These are phyloP conservation scores for Epichloe glyceriae DNA, from an alignment of 2,329 filamentous ascomycete species.

Conservation along the genomic window DNA sequence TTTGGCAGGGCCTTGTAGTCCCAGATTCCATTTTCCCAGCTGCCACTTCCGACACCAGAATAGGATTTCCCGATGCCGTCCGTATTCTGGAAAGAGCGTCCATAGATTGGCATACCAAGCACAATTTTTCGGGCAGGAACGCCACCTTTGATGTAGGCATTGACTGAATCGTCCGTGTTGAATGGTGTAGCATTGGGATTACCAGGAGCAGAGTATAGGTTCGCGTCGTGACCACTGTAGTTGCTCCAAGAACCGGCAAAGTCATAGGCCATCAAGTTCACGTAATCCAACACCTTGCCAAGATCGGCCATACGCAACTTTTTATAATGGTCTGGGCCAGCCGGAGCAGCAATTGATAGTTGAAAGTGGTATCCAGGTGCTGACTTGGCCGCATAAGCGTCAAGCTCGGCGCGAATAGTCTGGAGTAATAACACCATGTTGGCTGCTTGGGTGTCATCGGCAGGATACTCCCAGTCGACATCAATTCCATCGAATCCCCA, in stretches of 20 bases:
- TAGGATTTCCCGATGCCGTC: constrained; percentile 53
- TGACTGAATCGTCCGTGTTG: constrained; percentile 51
- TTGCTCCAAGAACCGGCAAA: constrained; percentile 60
- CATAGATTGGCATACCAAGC: constrained; percentile 58
- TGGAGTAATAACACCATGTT: constrained; percentile 33
- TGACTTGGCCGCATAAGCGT: constrained; percentile 31
- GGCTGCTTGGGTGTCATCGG: constrained; percentile 24
- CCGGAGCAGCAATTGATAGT: constrained; percentile 39
- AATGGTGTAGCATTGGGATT: constrained; percentile 53
- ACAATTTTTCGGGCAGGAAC: constrained; percentile 55
- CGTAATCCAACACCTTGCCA: constrained; percentile 37
- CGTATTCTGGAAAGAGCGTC: constrained; percentile 26
- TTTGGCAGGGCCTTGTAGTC: constrained; percentile 69
- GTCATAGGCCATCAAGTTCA: constrained; percentile 68
- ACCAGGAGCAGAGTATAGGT: constrained; percentile 44
- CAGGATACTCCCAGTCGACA: constrained; percentile 27
- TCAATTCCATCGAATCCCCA: constrained; percentile 48
- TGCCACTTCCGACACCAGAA: constrained; percentile 51
- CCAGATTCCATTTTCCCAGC: constrained; percentile 64
- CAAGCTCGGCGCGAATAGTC: constrained; percentile 32
- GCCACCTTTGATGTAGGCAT: constrained; percentile 49
- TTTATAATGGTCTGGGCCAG: constrained; percentile 35
- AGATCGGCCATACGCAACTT: constrained; percentile 34
- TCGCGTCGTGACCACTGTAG: constrained; percentile 55
- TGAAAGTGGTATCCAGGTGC: constrained; percentile 37